Evolutionary conservation across 2,329 filamentous ascomycete species (phyloP), one percentile per base, ranked within the genome.

Genomic region (Alternaria angustiovoidea): DNA sequence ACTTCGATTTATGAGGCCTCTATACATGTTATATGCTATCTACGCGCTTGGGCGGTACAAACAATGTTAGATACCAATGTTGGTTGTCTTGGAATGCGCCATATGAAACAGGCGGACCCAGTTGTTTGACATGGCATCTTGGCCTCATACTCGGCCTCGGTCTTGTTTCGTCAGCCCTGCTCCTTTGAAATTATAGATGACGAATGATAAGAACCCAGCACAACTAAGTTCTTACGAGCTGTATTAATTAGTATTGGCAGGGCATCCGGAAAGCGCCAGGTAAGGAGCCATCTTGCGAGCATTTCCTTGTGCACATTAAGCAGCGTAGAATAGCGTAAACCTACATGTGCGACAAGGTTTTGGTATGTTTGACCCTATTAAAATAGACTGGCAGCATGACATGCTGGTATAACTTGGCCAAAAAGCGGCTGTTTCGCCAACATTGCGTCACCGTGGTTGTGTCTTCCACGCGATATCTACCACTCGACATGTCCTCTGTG

Each of bases 121-220:
- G 47, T 51, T 55, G 46, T 56, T 54, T 41, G 56, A 59, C 41
- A 51, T 46, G 52, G 57, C 52, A 59, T 44, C 57, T 59, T 59
- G 57, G 57, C 57, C 24, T 54, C 49, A 38, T 24, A 32, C 22
- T 56, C 39, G 30, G 41, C 12, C 43, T 49, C 32, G 38, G 44
- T 43, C 52, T 59, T 39, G 57, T 44, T 59, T 43, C 39, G 36
- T 36, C 22, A 43, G 34, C 30, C 18, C 36, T 32, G 32, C 57
- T 38, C 18, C 24, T 20, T 43, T 34, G 28, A 56, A 8, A 47
- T 26, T 44, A 54, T 24, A 22, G 30, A 36, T 49, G 46, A 49
- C 32, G 46, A 38, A 49, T 49, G 30, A 36, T 2, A 32, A 38
- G 20, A 49, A n/a, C 9, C 20, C 46, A n/a, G 46, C 6, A 2